A percentile compares a stretch with the other conserved stretches of the same genome.
Conservation (phyloP, 2,329 filamentous ascomycete genomes). For the Alternaria atra region DNA sequence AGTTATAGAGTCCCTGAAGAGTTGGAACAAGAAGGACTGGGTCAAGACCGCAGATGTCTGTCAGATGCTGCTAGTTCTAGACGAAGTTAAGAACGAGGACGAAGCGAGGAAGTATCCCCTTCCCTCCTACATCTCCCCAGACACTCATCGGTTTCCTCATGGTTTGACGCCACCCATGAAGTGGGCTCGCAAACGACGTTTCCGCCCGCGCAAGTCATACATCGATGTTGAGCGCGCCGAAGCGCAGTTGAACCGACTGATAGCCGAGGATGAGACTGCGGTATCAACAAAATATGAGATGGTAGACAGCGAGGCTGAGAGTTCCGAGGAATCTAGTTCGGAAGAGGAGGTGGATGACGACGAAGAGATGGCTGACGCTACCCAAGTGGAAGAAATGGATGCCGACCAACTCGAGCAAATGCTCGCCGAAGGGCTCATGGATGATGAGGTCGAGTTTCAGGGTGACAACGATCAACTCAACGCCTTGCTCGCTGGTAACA, state of each 20-base stretch:
- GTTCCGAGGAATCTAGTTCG: constrained; percentile 50
- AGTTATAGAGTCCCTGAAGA: constrained; percentile 91
- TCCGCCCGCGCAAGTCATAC: constrained; percentile 82
- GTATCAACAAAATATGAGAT: constrained; percentile 68
- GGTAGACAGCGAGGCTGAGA: constrained; percentile 56
- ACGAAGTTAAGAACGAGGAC: constrained; percentile 67
- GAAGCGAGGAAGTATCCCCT: constrained; percentile 64
- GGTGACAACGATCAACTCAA: constrained; percentile 43
- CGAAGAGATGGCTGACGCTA: constrained; percentile 53
- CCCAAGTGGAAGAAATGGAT: constrained; percentile 51
- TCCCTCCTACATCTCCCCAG: constrained; percentile 74
- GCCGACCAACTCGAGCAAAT: constrained; percentile 48
- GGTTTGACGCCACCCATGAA: constrained; percentile 89
- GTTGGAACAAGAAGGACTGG: constrained; percentile 85
- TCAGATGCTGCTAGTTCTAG: constrained; percentile 86
- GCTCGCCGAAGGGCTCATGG: constrained; percentile 49
- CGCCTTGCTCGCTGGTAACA: constrained; percentile 36
- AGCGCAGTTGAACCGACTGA: constrained; percentile 76
- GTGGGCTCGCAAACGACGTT: constrained; percentile 81
- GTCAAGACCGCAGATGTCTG: constrained; percentile 90
- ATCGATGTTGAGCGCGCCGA: constrained; percentile 88
- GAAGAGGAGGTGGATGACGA: constrained; percentile 52
- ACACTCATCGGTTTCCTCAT: constrained; percentile 78
- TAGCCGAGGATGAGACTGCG: constrained; percentile 72
- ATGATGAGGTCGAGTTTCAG: constrained; percentile 44